A percentile compares a stretch with the other conserved stretches of the same genome.
Evolutionary conservation across 2,329 filamentous ascomycete species (phyloP).

Genomic region (Colletotrichum sp.): DNA sequence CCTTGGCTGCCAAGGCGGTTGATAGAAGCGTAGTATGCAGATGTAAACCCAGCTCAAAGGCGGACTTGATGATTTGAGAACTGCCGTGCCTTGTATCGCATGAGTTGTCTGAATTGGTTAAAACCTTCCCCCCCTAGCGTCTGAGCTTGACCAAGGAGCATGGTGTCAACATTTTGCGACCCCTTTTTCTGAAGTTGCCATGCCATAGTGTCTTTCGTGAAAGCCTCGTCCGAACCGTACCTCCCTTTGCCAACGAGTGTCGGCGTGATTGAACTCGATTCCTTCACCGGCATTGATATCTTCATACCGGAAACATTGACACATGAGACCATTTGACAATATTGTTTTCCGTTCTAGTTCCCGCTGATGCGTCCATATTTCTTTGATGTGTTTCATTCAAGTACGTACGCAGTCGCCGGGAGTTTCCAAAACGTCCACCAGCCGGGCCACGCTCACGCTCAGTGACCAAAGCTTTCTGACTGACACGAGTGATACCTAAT

Average conservation of each 20-base stretch:
- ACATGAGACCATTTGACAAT: background rate
- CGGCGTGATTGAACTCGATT: rapidly evolving
- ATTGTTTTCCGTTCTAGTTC: rapidly evolving
- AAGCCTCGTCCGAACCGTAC: background rate
- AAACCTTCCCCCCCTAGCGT: background rate
- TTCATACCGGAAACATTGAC: background rate
- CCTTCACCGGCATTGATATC: background rate
- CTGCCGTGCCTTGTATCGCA: background rate
- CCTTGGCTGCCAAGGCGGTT: background rate
- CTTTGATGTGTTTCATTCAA: background rate
- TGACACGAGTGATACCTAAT: background rate
- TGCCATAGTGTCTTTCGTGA: background rate
- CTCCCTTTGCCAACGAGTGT: rapidly evolving
- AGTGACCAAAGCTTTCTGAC: background rate
- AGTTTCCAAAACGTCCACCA: background rate
- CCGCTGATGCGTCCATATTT: background rate
- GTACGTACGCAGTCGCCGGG: background rate
- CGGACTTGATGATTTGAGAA: background rate
- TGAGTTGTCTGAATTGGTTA: background rate
- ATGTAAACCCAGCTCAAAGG: background rate
- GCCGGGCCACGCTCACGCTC: background rate
- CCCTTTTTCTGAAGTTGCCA: background rate
- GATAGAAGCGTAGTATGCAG: background rate
- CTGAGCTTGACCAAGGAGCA: background rate
- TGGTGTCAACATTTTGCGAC: background rate